Base-by-base conservation (phyloP, 768 basidiomycete species). In the Chalciporus piperatus region DNA sequence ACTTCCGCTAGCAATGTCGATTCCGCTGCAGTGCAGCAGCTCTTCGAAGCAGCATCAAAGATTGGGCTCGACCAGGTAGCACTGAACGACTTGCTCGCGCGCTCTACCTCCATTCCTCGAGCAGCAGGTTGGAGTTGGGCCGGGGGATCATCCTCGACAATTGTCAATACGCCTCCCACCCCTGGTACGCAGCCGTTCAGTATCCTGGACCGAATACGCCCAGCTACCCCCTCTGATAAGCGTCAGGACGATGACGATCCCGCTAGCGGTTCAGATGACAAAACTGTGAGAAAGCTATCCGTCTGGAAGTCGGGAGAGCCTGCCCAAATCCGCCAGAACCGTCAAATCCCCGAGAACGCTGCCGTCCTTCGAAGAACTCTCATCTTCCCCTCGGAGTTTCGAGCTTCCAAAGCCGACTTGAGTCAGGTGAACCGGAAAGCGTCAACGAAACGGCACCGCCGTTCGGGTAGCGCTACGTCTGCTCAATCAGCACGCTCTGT, bases 311-410 rank as follows among this genome's bases (percentile, higher is more conserved):
- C 45, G 22, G 60, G 56, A 50, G 64, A 56, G 53, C 45, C 54
- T 30, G 59, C 55, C 50, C 62, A 70, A 45, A 64, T 63, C 38
- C 59, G 56, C 47, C 60, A 64, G 51, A 60, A 72, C 30, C 70
- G 62, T 41, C 65, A 67, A 23, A 57, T 62, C 53, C 65, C 72
- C 58, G 76, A 73, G 58, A 67, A 62, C 23, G 69, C 75, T 48
- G 67, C 82, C 20, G 70, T 92, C 52, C 77, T 92, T 46, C 80
- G 91, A 62, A 77, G 91, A 61, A 93, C 91, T 1, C 78, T 92
- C 59, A 85, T 92, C 59, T 82, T 84, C 60, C 84, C 89, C 43
- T 85, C 85, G 50, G 88, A 90, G 59, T 71, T 78, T 43, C 76
- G 74, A 57, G 71, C 75, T 35, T 78, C 85, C 19, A 76, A 78